These are phyloP conservation scores for Brassica balearica DNA, from an alignment of 441 rosid genomes.

Conservation along the genomic window DNA sequence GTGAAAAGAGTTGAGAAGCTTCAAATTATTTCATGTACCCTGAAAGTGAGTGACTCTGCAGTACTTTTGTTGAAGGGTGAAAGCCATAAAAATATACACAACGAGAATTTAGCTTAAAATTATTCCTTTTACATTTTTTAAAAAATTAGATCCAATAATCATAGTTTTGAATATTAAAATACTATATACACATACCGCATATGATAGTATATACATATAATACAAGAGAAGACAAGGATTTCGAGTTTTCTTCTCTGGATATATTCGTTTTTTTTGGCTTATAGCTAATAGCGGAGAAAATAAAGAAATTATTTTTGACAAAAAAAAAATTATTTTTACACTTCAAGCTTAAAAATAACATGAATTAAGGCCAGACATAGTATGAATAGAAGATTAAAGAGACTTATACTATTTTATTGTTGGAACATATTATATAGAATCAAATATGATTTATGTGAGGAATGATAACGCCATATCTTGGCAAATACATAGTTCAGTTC, in stretches of 20 bases:
- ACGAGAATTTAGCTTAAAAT: constrained; percentile 32
- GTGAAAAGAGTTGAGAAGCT: constrained; percentile 23
- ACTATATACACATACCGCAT: neutral
- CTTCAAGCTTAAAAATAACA: neutral
- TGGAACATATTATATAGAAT: neutral
- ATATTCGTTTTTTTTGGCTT: constrained; percentile 16
- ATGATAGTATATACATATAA: neutral
- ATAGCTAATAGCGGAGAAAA: constrained; percentile 3
- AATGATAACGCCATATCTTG: neutral
- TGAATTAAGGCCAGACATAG: neutral
- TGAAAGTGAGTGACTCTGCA: constrained; percentile 33
- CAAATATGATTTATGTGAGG: neutral
- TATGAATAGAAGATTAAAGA: neutral
- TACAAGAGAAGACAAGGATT: constrained; percentile 13
- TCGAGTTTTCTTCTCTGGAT: constrained; percentile 31
- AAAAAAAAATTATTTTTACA: neutral
- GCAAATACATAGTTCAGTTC: neutral
- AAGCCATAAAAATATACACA: constrained; percentile 18
- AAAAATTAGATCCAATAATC: neutral
- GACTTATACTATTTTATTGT: neutral
- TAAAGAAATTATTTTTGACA: neutral
- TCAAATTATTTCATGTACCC: constrained; percentile 29
- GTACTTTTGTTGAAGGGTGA: constrained; percentile 35
- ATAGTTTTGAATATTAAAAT: constrained; percentile 7
- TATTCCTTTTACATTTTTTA: constrained; percentile 18